Conservation (phyloP, 2,329 filamentous ascomycete genomes). For the Ophiostoma tasmaniense region DNA sequence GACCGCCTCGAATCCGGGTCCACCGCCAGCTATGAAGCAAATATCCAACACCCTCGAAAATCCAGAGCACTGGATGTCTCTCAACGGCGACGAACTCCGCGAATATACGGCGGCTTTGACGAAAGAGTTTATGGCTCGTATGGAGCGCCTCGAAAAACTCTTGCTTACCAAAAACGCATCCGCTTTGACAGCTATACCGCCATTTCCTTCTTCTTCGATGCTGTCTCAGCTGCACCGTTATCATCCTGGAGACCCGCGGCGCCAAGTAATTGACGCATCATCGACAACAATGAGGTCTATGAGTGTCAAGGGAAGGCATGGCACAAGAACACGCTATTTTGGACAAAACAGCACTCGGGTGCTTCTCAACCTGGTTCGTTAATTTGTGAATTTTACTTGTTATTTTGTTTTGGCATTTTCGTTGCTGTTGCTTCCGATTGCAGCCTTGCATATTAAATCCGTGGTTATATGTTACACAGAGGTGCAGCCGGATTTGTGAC, state of each 20-base stretch:
- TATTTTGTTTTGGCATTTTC: neutral
- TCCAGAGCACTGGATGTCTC: conserved; percentile 15
- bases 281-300: conserved; percentile 41
- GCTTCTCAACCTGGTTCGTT: conserved; percentile 43
- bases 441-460: neutral
- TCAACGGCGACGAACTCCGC: conserved; percentile 25
- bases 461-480: neutral
- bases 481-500: neutral
- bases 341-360: conserved; percentile 47
- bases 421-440: neutral
- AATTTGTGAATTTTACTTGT: neutral
- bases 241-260: conserved; percentile 6
- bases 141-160: conserved; percentile 47
- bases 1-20: neutral
- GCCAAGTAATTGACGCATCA: conserved; percentile 16
- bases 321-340: conserved; percentile 41
- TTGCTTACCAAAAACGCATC: conserved; percentile 33
- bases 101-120: conserved; percentile 25
- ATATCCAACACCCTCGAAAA: conserved; percentile 13
- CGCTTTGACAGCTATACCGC: conserved; percentile 14
- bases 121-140: conserved; percentile 41
- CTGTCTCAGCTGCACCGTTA: conserved; percentile 23
- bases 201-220: conserved; percentile 20
- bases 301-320: conserved; percentile 40
- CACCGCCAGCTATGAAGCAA: neutral